phyloP scores from a whole-genome alignment of 2,329 filamentous ascomycete genomes.

The Colletotrichum cordylinicola region DNA sequence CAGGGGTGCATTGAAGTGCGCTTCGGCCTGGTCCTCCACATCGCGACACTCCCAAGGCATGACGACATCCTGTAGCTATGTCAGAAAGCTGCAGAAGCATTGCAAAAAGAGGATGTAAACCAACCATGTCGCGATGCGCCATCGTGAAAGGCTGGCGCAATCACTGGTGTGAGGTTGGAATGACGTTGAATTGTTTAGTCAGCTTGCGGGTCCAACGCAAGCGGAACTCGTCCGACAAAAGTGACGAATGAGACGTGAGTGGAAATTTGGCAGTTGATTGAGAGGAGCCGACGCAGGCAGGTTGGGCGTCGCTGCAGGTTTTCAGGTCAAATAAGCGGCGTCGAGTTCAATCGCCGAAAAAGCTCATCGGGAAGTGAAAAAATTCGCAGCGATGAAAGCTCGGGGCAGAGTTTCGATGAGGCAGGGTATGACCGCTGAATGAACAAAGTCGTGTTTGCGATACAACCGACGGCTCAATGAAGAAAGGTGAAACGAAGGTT shows the following conservation, averaged over 20 bases:
- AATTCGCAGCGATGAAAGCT: neutral
- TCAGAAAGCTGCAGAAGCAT: neutral
- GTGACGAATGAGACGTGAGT: neutral
- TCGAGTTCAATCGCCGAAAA: neutral
- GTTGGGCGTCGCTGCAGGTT: neutral
- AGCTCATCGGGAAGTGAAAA: neutral
- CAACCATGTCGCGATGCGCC: slow-evolving; percentile 9
- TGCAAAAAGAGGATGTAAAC: neutral
- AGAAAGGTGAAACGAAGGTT: slow-evolving; percentile 19
- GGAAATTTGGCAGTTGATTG: neutral
- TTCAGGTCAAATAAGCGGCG: neutral
- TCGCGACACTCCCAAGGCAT: slow-evolving; percentile 58
- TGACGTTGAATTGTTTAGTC: neutral
- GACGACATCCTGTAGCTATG: slow-evolving; percentile 30
- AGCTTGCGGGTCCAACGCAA: neutral
- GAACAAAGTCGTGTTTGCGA: slow-evolving; percentile 4
- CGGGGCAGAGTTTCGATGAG: neutral
- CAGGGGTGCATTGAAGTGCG: slow-evolving; percentile 53
- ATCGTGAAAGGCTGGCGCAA: neutral
- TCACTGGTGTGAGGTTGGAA: neutral
- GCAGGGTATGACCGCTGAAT: neutral
- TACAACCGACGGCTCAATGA: neutral
- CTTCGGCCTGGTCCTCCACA: slow-evolving; percentile 55
- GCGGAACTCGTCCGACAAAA: neutral
- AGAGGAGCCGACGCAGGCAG: neutral